Conservation (phyloP, 371 early-diverging fungal genomes). For the Basidiobolus meristosporus region DNA sequence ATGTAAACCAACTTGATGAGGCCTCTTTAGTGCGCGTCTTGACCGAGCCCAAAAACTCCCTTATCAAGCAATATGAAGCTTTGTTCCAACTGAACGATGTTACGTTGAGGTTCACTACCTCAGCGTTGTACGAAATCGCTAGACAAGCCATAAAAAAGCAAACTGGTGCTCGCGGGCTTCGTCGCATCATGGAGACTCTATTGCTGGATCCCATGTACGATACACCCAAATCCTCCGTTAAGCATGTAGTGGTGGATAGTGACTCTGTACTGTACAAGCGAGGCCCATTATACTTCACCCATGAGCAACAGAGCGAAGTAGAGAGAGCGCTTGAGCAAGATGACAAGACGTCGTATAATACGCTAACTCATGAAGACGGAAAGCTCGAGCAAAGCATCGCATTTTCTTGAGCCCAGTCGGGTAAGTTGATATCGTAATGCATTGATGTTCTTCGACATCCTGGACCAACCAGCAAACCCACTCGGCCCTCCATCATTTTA, state of each 20-base stretch:
- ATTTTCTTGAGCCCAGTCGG: no score
- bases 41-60: conserved; percentile 67
- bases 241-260: conserved; percentile 46
- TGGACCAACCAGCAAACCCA: no score
- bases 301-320: conserved; percentile 18
- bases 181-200: conserved; percentile 73
- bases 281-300: conserved; percentile 35
- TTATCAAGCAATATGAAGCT: conserved; percentile 65
- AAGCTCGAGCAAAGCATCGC: no score
- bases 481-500: no score
- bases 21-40: conserved; percentile 56
- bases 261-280: conserved; percentile 32
- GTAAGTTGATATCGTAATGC: no score
- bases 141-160: conserved; percentile 56
- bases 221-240: conserved; percentile 48
- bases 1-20: conserved; percentile 40
- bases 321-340: not conserved
- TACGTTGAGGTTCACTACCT: conserved; percentile 47
- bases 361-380: no score
- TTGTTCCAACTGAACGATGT: conserved; percentile 48
- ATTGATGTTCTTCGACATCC: no score
- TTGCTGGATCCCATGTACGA: conserved; percentile 68
- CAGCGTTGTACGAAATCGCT: conserved; percentile 49
- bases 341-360: no score
- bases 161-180: conserved; percentile 81